Percentiles rank a stretch among this genome's conserved stretches.
These are phyloP conservation scores for Linnemannia hyalina DNA, from an alignment of 192 early-diverging fungal species.

Conservation along the genomic window DNA sequence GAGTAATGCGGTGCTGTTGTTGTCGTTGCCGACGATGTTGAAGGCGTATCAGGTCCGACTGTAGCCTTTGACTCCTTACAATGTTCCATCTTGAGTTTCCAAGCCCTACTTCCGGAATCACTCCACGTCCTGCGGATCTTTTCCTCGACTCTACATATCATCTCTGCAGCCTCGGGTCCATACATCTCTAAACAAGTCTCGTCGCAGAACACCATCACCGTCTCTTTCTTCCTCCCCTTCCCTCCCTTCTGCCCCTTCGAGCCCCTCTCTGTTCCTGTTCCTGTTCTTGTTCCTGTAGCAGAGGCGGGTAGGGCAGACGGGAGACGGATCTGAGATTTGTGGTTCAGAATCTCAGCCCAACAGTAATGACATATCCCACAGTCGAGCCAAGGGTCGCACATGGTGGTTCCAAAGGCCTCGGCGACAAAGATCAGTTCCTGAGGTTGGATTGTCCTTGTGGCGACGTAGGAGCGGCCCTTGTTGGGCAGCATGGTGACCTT, in stretches of 20 bases:
- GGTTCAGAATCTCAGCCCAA: constrained; percentile 28
- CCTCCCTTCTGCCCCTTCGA: not conserved
- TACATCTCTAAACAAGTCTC: constrained; percentile 18
- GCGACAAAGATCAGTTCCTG: constrained; percentile 44
- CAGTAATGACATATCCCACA: constrained; percentile 53
- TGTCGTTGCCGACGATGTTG: not conserved
- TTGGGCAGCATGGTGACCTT: constrained; percentile 25
- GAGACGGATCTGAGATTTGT: constrained; percentile 27
- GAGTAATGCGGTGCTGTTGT: constrained; percentile 7
- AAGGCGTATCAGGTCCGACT: not conserved
- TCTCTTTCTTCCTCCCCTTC: constrained; percentile 10
- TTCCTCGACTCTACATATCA: constrained; percentile 37
- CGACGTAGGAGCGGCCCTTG: constrained; percentile 48
- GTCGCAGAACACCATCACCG: constrained; percentile 52
- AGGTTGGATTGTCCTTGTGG: constrained; percentile 26
- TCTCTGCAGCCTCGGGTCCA: constrained; percentile 10
- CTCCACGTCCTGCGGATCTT: constrained; percentile 44
- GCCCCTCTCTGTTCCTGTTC: not conserved
- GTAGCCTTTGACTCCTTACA: not conserved
- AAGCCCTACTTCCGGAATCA: not conserved
- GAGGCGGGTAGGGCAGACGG: not conserved
- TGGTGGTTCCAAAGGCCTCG: constrained; percentile 41
- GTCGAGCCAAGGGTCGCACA: constrained; percentile 51
- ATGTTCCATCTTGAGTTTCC: not conserved
- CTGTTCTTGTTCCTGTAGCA: not conserved